Percentiles rank a stretch among this genome's conserved stretches.
Conservation (phyloP, 192 early-diverging fungal species). For the Bifiguratus adelaidae region DNA sequence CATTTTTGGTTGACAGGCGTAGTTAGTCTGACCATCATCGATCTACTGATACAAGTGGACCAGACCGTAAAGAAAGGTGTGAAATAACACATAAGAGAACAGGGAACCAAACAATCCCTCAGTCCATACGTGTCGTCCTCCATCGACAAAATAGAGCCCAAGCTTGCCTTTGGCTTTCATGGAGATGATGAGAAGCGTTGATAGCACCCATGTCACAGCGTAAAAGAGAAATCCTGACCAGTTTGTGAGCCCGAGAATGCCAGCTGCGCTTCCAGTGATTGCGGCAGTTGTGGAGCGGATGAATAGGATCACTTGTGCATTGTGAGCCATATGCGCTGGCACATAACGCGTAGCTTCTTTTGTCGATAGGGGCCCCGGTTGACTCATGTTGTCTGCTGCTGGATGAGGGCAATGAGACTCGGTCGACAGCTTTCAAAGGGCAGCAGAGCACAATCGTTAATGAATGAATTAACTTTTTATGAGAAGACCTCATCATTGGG, state of each 20-base stretch:
- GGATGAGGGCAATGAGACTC: too few relatives aligned
- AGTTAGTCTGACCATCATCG: too few relatives aligned
- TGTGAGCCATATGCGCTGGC: slow-evolving; percentile 41
- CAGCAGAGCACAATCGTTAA: too few relatives aligned
- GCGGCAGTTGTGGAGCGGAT: slow-evolving; percentile 59
- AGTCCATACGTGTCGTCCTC: slow-evolving; percentile 31
- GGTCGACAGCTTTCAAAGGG: too few relatives aligned
- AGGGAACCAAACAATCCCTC: slow-evolving; percentile 48
- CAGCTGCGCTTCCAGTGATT: slow-evolving; percentile 75
- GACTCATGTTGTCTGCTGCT: slow-evolving; percentile 4
- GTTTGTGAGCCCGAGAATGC: slow-evolving; percentile 79
- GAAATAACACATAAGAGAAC: slow-evolving; percentile 65
- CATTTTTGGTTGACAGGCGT: too few relatives aligned
- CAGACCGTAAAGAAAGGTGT: slow-evolving; percentile 67
- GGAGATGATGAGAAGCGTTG: slow-evolving; percentile 44
- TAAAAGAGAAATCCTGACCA: slow-evolving; percentile 82
- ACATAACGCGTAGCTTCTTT: slow-evolving; percentile 28
- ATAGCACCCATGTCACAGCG: slow-evolving; percentile 46
- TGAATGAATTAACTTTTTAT: too few relatives aligned
- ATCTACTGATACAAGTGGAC: slow-evolving; percentile 75
- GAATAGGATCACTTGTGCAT: slow-evolving; percentile 48
- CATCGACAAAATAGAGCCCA: slow-evolving; percentile 40
- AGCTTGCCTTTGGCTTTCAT: slow-evolving; percentile 50
- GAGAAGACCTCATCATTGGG: too few relatives aligned
- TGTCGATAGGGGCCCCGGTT: too few relatives aligned